phyloP scores from a whole-genome alignment of 768 basidiomycete species.

The Phanerodontia chrysosporium region DNA sequence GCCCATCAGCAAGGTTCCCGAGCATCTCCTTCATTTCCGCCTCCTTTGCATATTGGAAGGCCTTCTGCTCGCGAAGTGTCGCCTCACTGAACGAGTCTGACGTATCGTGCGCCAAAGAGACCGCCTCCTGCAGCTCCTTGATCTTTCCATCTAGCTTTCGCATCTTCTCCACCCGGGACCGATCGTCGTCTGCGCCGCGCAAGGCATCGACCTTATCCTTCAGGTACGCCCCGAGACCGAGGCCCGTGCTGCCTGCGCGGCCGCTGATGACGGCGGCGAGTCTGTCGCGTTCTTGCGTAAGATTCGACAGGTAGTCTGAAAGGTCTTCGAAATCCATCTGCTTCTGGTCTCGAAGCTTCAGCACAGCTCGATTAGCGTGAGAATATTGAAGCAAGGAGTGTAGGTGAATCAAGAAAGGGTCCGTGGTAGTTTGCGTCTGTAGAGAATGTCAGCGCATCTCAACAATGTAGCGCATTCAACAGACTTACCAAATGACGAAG shows the following conservation, averaged over 20 bases:
- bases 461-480: neutral
- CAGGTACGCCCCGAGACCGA: constrained; percentile 85
- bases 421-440: constrained; percentile 86
- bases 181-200: constrained; percentile 89
- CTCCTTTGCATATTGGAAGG: constrained; percentile 89
- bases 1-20: constrained; percentile 83
- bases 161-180: constrained; percentile 91
- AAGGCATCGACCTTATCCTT: constrained; percentile 91
- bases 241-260: constrained; percentile 79
- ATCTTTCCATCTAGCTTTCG: constrained; percentile 89
- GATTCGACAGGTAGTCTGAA: constrained; percentile 89
- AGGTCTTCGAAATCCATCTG: constrained; percentile 98
- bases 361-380: constrained; percentile 86
- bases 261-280: constrained; percentile 85
- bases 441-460: neutral
- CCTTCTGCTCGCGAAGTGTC: constrained; percentile 83
- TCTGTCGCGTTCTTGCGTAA: constrained; percentile 89
- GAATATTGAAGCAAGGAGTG: constrained; percentile 94
- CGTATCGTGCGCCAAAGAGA: constrained; percentile 91
- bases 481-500: constrained; percentile 72
- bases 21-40: constrained; percentile 97
- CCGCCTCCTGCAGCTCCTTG: constrained; percentile 98
- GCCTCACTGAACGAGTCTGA: constrained; percentile 96
- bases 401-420: constrained; percentile 86
- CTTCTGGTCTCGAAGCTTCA: constrained; percentile 96